Conservation (phyloP, 2,329 filamentous ascomycete species). For the Fusarium proliferatum region DNA sequence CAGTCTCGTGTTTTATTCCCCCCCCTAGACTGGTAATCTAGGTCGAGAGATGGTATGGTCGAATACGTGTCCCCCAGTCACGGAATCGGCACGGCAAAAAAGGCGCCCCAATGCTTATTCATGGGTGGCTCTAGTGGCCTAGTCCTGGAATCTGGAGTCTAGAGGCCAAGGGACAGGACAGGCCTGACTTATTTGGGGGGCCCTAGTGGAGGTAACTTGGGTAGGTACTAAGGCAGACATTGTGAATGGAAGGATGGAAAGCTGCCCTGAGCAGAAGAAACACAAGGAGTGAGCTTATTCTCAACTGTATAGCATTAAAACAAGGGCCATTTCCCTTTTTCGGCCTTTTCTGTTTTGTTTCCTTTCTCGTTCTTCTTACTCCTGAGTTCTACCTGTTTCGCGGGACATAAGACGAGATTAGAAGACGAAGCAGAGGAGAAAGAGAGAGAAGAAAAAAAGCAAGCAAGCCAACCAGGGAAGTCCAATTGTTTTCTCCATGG, state of each 20-base stretch:
- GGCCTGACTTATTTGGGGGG: neutral
- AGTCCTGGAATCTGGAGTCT: neutral
- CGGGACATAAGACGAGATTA: slow-evolving; percentile 32
- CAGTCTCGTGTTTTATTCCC: too few relatives aligned
- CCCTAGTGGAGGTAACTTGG: neutral
- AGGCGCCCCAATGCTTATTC: slow-evolving; percentile 30
- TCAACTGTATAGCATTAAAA: slow-evolving; percentile 1
- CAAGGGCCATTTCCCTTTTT: slow-evolving; percentile 4
- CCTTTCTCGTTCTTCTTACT: slow-evolving; percentile 1
- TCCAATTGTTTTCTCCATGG: slow-evolving; percentile 7
- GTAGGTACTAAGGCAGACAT: neutral
- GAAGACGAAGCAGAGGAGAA: neutral
- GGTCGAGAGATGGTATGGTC: slow-evolving; percentile 1
- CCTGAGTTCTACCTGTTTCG: slow-evolving; percentile 1
- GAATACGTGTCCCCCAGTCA: slow-evolving; percentile 30
- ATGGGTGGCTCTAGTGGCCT: slow-evolving; percentile 8
- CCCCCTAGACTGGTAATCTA: neutral
- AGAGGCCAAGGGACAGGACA: neutral
- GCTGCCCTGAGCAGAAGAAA: slow-evolving; percentile 8
- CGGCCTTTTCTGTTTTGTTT: neutral
- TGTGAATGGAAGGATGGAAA: neutral
- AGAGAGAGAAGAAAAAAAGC: neutral
- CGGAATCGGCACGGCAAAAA: slow-evolving; percentile 34
- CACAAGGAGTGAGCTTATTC: slow-evolving; percentile 11
- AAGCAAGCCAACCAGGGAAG: slow-evolving; percentile 8